phyloP scores from a whole-genome alignment of 2,329 filamentous ascomycete species.

The Alternaria dauci region DNA sequence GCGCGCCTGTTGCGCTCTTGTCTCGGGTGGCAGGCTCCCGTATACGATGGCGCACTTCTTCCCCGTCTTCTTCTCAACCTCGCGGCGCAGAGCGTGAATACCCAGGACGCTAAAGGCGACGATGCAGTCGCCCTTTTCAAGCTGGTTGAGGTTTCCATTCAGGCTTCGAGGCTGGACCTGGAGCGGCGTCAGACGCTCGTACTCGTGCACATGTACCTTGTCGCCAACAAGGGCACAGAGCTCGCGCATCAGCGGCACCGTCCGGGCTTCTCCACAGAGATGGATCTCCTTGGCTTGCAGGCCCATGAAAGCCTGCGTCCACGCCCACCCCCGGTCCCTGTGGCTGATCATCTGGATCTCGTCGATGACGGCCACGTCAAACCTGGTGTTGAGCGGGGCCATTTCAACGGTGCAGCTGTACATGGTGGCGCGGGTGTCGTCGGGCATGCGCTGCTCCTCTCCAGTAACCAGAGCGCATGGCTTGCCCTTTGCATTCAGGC shows the following conservation, averaged over 20 bases:
- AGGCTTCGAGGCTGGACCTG: constrained; percentile 71
- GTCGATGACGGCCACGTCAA: constrained; percentile 94
- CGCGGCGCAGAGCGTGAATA: constrained; percentile 80
- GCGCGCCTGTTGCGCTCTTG: constrained; percentile 86
- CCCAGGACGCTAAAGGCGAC: constrained; percentile 84
- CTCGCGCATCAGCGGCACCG: constrained; percentile 78
- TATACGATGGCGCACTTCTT: constrained; percentile 91
- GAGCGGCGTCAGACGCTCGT: constrained; percentile 83
- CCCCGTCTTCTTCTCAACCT: constrained; percentile 79
- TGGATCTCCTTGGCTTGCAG: constrained; percentile 89
- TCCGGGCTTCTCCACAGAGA: constrained; percentile 88
- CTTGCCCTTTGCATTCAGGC: constrained; percentile 79
- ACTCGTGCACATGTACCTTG: constrained; percentile 79
- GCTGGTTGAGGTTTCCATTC: constrained; percentile 68
- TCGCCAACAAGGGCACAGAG: constrained; percentile 84
- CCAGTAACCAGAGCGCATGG: constrained; percentile 85
- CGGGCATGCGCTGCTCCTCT: constrained; percentile 80
- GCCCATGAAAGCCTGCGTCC: constrained; percentile 90
- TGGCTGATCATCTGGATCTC: constrained; percentile 98
- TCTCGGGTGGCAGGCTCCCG: constrained; percentile 89
- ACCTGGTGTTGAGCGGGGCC: constrained; percentile 66
- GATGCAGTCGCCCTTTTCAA: constrained; percentile 89
- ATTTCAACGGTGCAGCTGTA: constrained; percentile 96
- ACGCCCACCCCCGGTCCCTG: constrained; percentile 83
- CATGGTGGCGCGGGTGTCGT: constrained; percentile 61